phyloP scores from a whole-genome alignment of 140 eudicot species.

The Flaveria floridana region DNA sequence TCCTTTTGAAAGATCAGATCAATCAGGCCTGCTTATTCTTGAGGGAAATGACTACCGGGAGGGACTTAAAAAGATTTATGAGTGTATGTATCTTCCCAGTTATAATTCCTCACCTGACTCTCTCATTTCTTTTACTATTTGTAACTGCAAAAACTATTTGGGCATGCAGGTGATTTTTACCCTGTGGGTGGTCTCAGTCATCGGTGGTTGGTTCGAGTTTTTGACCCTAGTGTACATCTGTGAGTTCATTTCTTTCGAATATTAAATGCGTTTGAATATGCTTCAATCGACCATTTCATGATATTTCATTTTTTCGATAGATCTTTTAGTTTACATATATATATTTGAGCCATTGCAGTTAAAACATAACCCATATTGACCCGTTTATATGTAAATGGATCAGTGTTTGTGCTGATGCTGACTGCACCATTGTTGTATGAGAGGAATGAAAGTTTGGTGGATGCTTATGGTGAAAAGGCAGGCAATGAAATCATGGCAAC shows the following conservation, averaged over 20 bases:
- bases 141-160: constrained; percentile 16
- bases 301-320: neutral
- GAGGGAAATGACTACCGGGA: constrained; percentile 59
- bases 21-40: constrained; percentile 41
- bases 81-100: constrained; percentile 39
- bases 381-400: neutral
- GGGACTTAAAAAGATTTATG: constrained; percentile 63
- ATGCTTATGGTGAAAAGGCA: constrained; percentile 58
- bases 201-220: constrained; percentile 80
- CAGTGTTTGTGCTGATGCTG: constrained; percentile 58
- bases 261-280: neutral
- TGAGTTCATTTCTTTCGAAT: constrained; percentile 39
- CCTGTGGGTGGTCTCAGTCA: constrained; percentile 62
- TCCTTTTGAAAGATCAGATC: constrained; percentile 44
- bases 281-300: neutral
- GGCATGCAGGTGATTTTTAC: constrained; percentile 54
- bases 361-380: neutral
- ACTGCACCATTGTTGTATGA: constrained; percentile 75
- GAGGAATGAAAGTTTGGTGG: constrained; percentile 65
- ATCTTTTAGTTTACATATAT: neutral
- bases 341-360: neutral
- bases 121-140: neutral
- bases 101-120: constrained; percentile 4
- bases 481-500: constrained; percentile 46
- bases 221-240: constrained; percentile 72